Evolutionary conservation across 805 yeast species (phyloP), one percentile per base, ranked within the genome.

Genomic region (Yarrowia porcina): DNA sequence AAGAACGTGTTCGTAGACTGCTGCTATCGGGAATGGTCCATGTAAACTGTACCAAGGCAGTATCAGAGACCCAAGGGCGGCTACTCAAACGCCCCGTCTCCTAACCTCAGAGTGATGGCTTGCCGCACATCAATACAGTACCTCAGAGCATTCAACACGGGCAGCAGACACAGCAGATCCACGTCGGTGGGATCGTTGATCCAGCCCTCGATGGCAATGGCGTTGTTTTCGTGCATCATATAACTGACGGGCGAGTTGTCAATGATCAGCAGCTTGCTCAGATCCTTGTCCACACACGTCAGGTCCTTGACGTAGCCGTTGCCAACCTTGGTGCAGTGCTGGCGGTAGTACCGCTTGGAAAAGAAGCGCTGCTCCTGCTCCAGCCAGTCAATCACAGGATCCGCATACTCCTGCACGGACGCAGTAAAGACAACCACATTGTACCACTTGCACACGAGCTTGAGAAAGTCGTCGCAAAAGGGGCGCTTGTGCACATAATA

Each of bases 191-290:
- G 96, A 74, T 94, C 99, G 71, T 89, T 90, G 66, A 94, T 90
- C 99, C 99, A 94, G 49, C 99, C 98, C 75, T 92, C 97, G 7
- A 94, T 90, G 76, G 88, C 85, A 21, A 94, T 87, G 1, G 97
- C 99, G 70, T 94, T 94, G 67, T 86, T 86, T 42, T 60, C 61
- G 73, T 93, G 92, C 72, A 83, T 76, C 15, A 90, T 86, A 72
- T 89, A 94, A 70, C 96, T 88, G 25, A 91, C 82, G 1, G 98
- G 98, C 11, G 97, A 90, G 75, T 94, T 94, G 76, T 94, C 99
- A 57, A 94, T 81, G 36, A 94, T 87, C 64, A 93, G 78, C 39
- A 89, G 82, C 68, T 83, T 83, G 65, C 86, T 81, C 61, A 89
- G 81, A 70, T 85, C 94, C 68, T 77, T 80, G 66, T 76, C 75